Base-by-base conservation (phyloP, 768 basidiomycete species). In the Russula dissimulans region DNA sequence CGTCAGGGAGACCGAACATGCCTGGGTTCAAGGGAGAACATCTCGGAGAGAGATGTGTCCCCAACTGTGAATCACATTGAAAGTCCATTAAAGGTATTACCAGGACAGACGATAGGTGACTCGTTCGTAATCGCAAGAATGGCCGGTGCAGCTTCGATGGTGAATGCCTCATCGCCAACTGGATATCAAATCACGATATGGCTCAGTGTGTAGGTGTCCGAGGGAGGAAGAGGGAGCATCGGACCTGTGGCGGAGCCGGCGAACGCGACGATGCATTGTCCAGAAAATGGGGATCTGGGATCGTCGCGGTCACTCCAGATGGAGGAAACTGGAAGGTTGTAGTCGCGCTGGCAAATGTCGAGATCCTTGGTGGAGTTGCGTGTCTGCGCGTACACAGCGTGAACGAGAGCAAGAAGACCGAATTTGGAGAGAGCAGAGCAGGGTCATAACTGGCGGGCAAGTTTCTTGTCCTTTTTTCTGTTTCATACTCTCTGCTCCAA, bases 191-290 rank as follows among this genome's bases (percentile, higher is more conserved):
- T 38, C 38, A 31, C 6, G 9, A 36, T 36, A 3, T 10, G 34
- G 5, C 7, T 36, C 7, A 7, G 34, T 10, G 34, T n/a, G 31
- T 18, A 38, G 38, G 47, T 31, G 41, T n/a, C 6, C 8, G 56
- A n/a, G 48, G 41, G 32, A 43, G 43, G n/a, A 29, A 26, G 9
- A 53, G 26, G 10, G 3, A 31, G 18, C 38, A 32, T 54, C 74
- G 57, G 65, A 79, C 79, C 81, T 0, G 78, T 76, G 3, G 79
- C 81, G 15, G 80, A 72, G 4, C 79, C 80, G 29, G 76, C 57
- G 61, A 75, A 76, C n/a, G 78, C 79, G 10, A 81, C 76, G 45
- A 76, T 68, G 12, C 69, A 68, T 12, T 67, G 74, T 60, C 74
- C 72, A 0, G 78, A 77, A 59, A 81, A 82, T 65, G 72, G 70